These are phyloP conservation scores for Botrytis cinerea DNA, from an alignment of 2,329 filamentous ascomycete genomes.

Conservation along the genomic window DNA sequence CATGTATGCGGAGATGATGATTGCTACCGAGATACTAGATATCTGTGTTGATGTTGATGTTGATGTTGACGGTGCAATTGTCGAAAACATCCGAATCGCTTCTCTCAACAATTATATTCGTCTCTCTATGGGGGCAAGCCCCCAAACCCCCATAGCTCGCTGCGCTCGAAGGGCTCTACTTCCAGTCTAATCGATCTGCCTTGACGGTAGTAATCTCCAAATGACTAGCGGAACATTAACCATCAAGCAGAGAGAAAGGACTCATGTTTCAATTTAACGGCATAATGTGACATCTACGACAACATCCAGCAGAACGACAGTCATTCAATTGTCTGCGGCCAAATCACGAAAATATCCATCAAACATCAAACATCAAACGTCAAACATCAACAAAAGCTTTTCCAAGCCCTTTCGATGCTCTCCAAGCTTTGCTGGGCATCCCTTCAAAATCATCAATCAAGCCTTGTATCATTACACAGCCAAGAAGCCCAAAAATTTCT, in stretches of 20 bases:
- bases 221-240: neutral
- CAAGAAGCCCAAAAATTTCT: neutral
- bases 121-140: neutral
- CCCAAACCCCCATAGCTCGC: constrained; percentile 4
- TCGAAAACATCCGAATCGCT: neutral
- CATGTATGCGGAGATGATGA: neutral
- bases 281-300: neutral
- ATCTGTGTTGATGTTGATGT: neutral
- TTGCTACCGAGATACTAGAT: neutral
- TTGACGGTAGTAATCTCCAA: neutral
- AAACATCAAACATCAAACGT: neutral
- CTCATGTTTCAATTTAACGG: neutral
- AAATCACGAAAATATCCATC: neutral
- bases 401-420: neutral
- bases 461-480: neutral
- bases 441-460: neutral
- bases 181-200: neutral
- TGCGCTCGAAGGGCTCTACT: neutral
- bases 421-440: neutral
- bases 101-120: neutral
- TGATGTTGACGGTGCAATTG: no score
- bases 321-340: no score
- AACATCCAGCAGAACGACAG: neutral
- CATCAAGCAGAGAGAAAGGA: neutral
- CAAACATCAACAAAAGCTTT: neutral